Percentiles rank a stretch among this genome's conserved stretches.
Conservation (phyloP, 106 monocot genomes). For the Apostasia shenzhenica region DNA sequence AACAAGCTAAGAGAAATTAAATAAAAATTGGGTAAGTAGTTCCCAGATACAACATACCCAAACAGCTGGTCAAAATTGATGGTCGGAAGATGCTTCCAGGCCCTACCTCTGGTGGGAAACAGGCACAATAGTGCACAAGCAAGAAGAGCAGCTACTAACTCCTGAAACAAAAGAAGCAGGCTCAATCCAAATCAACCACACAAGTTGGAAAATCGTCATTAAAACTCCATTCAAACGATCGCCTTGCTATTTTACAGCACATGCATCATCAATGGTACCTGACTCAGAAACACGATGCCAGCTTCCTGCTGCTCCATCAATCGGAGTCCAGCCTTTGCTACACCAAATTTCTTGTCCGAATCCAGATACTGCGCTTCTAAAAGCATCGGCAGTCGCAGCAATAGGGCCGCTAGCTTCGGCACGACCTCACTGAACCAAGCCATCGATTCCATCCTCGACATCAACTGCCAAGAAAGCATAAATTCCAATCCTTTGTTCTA, state of each 20-base stretch:
- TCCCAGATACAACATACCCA: conserved; percentile 31
- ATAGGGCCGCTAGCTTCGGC: conserved; percentile 53
- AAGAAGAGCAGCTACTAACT: conserved; percentile 69
- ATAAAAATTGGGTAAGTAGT: conserved; percentile 1
- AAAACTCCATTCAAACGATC: too few species aligned
- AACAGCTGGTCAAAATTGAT: conserved; percentile 89
- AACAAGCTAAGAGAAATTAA: not conserved
- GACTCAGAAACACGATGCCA: conserved; percentile 75
- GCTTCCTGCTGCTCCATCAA: conserved; percentile 52
- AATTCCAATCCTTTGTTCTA: not conserved
- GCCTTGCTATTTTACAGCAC: not conserved
- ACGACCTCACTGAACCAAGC: conserved; percentile 70
- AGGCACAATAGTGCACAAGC: conserved; percentile 76
- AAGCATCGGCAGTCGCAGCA: conserved; percentile 59
- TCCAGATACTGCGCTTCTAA: conserved; percentile 67
- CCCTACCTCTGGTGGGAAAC: conserved; percentile 52
- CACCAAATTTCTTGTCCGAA: conserved; percentile 29
- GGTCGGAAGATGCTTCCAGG: conserved; percentile 37
- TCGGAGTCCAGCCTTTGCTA: conserved; percentile 49
- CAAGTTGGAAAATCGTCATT: not conserved
- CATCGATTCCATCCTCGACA: conserved; percentile 56
- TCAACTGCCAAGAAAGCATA: conserved; percentile 34
- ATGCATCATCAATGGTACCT: conserved; percentile 25
- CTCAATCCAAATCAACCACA: not conserved
- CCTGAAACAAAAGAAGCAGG: conserved; percentile 30